Evolutionary conservation across 78 protist species (phyloP), one percentile per base, ranked within the genome.

Genomic region (Dictyostelium firmibasis): DNA sequence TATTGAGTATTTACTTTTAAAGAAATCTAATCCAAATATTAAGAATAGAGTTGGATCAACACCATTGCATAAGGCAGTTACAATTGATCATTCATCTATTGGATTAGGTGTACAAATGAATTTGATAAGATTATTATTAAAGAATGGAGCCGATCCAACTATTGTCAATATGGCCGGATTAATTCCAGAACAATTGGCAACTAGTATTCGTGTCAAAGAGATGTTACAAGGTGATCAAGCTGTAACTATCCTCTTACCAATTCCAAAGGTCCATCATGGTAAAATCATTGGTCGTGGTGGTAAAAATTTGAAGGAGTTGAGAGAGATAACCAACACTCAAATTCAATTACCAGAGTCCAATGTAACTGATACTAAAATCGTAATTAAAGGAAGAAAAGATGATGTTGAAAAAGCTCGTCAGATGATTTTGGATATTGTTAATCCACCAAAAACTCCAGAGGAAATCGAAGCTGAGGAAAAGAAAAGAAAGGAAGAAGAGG

Each of bases 61-160:
- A 36, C 67, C 82, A 60, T 60, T 89, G 33, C 94, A 89, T 44
- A 89, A 89, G n/a, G 47, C 85, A 25, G 94, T 70, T 25, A 89
- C 94, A 10, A 50, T 89, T n/a, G 50, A 36, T 8, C 43, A 70
- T 13, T 11, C 3, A 5, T 53, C 31, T 31, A 41, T 41, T 41
- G 18, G 53, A 41, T n/a, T 43, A 4, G 64, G 60, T 2, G 44
- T 18, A 41, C 94, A 89, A 27, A 64, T 70, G 31, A 16, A 62
- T 14, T 64, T 89, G 20, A 70, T 89, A 31, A 75, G 47, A 33
- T 5, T 78, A n/a, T 53, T 89, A 57, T 43, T 89, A 41, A 78
- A 67, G n/a, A 64, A 60, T 20, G 94, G 94, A 67, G 94, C 94
- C 3, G 94, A 89, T 50, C 94, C 94, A 69, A 64, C 84, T 41